phyloP scores from a whole-genome alignment of 2,329 filamentous ascomycete species.

The Pestalotiopsis sp. region DNA sequence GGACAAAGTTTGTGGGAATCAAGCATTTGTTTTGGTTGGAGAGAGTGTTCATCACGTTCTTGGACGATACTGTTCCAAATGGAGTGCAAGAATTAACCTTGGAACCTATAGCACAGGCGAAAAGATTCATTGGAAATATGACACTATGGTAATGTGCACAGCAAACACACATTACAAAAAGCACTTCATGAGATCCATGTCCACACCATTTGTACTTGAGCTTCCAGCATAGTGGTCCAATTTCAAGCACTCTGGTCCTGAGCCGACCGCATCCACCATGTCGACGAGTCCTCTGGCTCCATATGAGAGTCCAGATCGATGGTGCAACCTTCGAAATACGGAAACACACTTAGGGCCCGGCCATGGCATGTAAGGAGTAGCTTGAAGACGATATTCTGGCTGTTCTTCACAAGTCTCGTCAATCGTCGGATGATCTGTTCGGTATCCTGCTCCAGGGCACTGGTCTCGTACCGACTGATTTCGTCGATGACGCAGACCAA shows the following conservation, averaged over 20 bases:
- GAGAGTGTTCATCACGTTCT: too few relatives aligned
- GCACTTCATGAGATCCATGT: too few relatives aligned
- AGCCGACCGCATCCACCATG: slow-evolving; percentile 15
- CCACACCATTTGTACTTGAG: too few relatives aligned
- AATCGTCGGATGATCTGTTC: slow-evolving; percentile 14
- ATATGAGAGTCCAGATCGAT: slow-evolving; percentile 15
- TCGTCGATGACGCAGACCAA: slow-evolving; percentile 21
- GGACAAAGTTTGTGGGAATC: too few relatives aligned
- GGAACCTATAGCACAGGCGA: too few relatives aligned
- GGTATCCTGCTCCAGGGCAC: slow-evolving; percentile 9
- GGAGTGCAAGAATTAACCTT: too few relatives aligned
- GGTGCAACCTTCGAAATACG: slow-evolving; percentile 16
- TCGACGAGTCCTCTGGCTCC: slow-evolving; percentile 16
- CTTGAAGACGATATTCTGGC: slow-evolving; percentile 18
- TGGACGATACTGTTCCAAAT: too few relatives aligned
- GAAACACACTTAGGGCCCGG: slow-evolving; percentile 14
- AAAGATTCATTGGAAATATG: too few relatives aligned
- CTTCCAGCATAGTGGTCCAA: not conserved
- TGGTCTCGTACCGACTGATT: slow-evolving; percentile 17
- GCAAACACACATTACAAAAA: not conserved
- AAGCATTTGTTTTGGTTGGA: too few relatives aligned
- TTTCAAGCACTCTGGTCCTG: not conserved
- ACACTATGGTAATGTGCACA: not conserved
- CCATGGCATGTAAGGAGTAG: slow-evolving; percentile 17
- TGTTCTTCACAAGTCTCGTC: slow-evolving; percentile 3